Percentiles rank a stretch among this genome's conserved stretches.
Evolutionary conservation across 2,329 filamentous ascomycete species (phyloP).

Genomic region (Talaromyces sp.): DNA sequence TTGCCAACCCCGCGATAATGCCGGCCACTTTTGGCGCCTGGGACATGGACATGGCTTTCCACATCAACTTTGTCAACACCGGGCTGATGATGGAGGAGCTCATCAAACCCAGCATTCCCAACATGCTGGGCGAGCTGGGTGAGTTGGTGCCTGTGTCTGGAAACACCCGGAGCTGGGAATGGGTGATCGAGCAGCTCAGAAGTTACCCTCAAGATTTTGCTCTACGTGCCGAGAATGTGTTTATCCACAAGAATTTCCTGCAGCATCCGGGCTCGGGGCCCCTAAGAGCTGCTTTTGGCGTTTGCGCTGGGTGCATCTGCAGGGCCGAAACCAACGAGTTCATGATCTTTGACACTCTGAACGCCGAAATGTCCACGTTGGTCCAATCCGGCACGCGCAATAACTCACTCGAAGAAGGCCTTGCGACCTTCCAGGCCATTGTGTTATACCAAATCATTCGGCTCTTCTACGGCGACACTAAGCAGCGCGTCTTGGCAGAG

Average conservation of each 20-base stretch:
- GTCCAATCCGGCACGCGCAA: background rate
- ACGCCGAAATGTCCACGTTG: background rate
- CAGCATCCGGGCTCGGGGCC: background rate
- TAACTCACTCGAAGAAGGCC: background rate
- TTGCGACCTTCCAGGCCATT: background rate
- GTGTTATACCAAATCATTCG: constrained; percentile 4
- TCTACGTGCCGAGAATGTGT: background rate
- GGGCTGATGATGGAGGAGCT: background rate
- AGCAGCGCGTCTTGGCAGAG: background rate
- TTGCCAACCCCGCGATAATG: background rate
- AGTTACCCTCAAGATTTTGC: background rate
- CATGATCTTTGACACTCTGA: background rate
- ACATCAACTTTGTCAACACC: background rate
- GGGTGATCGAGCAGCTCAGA: background rate
- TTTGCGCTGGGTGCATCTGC: background rate
- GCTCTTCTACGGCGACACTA: constrained; percentile 1
- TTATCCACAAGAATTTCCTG: constrained; percentile 1
- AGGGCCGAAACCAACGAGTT: background rate
- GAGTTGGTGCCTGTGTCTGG: background rate
- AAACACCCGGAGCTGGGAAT: background rate
- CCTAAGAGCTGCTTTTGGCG: constrained; percentile 1
- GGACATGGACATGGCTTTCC: background rate
- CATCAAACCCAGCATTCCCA: background rate
- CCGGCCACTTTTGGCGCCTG: background rate
- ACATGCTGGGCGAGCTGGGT: constrained; percentile 1